Conservation (phyloP, 2,329 filamentous ascomycete species). For the Hymenoscyphus infarciens region DNA sequence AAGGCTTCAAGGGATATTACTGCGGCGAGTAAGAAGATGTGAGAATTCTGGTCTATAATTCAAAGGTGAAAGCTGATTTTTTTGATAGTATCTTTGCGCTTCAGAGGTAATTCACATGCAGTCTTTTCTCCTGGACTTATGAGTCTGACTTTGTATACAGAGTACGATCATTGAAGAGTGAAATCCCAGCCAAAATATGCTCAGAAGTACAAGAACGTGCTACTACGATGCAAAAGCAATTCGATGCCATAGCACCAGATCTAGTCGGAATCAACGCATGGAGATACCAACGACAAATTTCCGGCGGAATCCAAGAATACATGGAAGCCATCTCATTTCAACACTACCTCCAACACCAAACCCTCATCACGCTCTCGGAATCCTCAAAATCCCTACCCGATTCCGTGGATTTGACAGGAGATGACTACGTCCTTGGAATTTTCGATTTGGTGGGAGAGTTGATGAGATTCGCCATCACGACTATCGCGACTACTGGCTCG, state of each 20-base stretch:
- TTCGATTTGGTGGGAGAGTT: conserved; percentile 95
- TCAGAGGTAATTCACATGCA: conserved; percentile 57
- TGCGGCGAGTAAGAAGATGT: conserved; percentile 96
- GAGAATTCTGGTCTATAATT: conserved; percentile 32
- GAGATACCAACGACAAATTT: conserved; percentile 77
- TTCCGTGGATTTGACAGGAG: conserved; percentile 63
- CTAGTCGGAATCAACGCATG: conserved; percentile 75
- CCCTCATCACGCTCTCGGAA: conserved; percentile 65
- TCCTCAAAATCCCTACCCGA: conserved; percentile 46
- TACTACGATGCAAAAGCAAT: conserved; percentile 65
- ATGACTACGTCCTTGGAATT: conserved; percentile 86
- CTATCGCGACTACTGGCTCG: conserved; percentile 64
- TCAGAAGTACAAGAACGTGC: conserved; percentile 69
- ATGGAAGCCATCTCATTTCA: conserved; percentile 88
- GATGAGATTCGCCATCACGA: conserved; percentile 93
- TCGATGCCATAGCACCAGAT: conserved; percentile 66
- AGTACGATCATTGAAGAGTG: conserved; percentile 58
- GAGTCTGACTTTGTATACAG: conserved; percentile 40
- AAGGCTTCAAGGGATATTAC: conserved; percentile 93
- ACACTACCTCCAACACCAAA: conserved; percentile 78
- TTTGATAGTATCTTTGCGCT: conserved; percentile 69
- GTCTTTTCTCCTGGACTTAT: not conserved
- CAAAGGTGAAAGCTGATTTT: conserved; percentile 22
- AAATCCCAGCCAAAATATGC: conserved; percentile 64
- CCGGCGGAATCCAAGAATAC: conserved; percentile 82